Evolutionary conservation across 768 basidiomycete species (phyloP), one percentile per base, ranked within the genome.

Genomic region (Naematelia aurantialba): DNA sequence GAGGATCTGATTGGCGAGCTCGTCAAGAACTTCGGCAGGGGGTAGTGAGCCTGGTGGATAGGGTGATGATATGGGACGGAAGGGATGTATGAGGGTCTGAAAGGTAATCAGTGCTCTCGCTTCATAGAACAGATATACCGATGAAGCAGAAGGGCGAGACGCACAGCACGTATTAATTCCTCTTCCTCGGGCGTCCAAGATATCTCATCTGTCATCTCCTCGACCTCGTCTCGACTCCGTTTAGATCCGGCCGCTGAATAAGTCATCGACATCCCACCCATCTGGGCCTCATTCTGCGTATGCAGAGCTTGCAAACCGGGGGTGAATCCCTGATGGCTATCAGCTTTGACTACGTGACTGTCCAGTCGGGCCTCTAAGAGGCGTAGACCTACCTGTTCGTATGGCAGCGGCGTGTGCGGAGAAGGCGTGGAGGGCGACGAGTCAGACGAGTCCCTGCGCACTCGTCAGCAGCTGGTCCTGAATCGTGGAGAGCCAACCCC

Each of bases 21-120:
- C 76, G 50, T 77, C 76, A 12, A 77, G 53, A 21, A 69, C 65
- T 10, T 61, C 31, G 5, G 68, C 49, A 1, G 70, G 70, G 4
- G 76, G 76, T 5, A 77, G 59, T n/a, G 68, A 64, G 12, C 69
- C 69, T 0, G 76, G 76, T 10, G 76, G 73, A 58, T 66, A 77
- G 2, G 67, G 60, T 13, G 62, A 59, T 2, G 75, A 66, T 1
- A 75, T 47, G 12, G 72, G 74, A 46, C 62, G 67, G 27, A 65
- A 70, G 14, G 76, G 76, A 39, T 74, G 73, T 11, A 63, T 39
- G 5, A 77, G 61, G 22, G 67, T 66, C 72, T 76, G 27, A 19
- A n/a, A n/a, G n/a, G n/a, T n/a, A n/a, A n/a, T n/a, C n/a, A n/a
- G n/a, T 24, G 17, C 39, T 27, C 1, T 46, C 42, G 27, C 44